Base-by-base conservation (phyloP, 75 land plant genomes). In the Pinus albicaulis region DNA sequence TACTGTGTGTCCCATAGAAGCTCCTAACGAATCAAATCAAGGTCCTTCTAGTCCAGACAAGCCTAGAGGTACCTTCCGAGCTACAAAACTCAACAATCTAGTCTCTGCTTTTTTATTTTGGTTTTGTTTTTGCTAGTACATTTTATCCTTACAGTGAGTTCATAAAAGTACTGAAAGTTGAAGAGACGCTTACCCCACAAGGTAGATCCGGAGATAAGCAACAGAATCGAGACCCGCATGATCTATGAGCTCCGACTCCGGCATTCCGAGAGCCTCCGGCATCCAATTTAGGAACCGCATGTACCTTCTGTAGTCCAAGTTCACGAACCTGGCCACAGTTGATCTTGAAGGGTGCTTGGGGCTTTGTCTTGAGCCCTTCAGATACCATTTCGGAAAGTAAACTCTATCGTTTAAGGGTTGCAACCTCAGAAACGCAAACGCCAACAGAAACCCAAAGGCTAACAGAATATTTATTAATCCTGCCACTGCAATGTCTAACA, bases 311-410 rank as follows among this genome's bases (percentile, higher is more conserved):
- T 59, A 74, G 62, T 88, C 76, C 83, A 94, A 74, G 76, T 94
- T 94, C 64, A 94, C 87, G 78, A 86, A 82, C 56, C 71, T 85
- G 55, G 26, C 53, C 44, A 84, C 82, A 77, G 68, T 75, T 41
- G 66, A 75, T 6, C 89, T 79, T 38, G 71, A 48, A 2, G 71
- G 44, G 3, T 25, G 31, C 41, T 63, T 73, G 3, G 86, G 86
- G 12, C 80, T 76, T 38, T 74, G 55, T 76, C 89, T 79, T 61
- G 76, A 66, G 19, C 89, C 91, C 56, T 83, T 91, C 11, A 93
- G 79, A 79, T 88, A 92, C 95, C 95, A 92, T 74, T 88, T 92
- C n/a, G 95, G 95, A 74, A 80, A 92, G 80, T 91, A 93, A 1
- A 93, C 94, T 36, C 96, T 81, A 58, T 90, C 90, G 56, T 89